These are phyloP conservation scores for Xylaria sp. DNA, from an alignment of 2,329 filamentous ascomycete species.

Conservation along the genomic window DNA sequence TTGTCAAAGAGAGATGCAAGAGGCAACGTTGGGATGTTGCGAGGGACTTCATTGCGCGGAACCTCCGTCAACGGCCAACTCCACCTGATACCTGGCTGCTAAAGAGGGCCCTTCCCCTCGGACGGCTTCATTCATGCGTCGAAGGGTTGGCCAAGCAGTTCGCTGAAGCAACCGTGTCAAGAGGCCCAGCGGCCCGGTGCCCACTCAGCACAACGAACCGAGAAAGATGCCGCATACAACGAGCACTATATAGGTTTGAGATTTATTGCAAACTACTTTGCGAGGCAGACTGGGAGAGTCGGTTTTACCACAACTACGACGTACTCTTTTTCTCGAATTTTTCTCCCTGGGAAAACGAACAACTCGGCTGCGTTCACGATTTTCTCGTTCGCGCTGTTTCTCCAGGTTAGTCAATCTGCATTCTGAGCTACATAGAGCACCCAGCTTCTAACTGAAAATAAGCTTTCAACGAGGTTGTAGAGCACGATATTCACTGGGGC, in stretches of 20 bases:
- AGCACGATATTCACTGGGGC: background rate
- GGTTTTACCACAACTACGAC: background rate
- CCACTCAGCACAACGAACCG: background rate
- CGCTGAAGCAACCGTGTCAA: background rate
- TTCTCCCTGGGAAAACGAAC: background rate
- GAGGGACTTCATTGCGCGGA: background rate
- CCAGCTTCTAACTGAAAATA: background rate
- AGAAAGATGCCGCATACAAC: slow-evolving; percentile 18
- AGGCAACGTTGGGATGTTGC: background rate
- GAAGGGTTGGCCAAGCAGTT: slow-evolving; percentile 5
- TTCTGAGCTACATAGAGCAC: background rate
- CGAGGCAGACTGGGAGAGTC: background rate
- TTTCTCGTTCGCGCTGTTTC: background rate
- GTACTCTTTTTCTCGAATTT: background rate
- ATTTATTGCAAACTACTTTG: slow-evolving; percentile 13
- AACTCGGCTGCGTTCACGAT: background rate
- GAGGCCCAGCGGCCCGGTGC: background rate
- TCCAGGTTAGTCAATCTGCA: background rate
- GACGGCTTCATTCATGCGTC: slow-evolving; percentile 11
- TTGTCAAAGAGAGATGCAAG: too few species aligned
- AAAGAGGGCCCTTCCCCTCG: slow-evolving; percentile 3
- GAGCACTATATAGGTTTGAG: slow-evolving; percentile 21
- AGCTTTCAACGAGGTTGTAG: background rate
- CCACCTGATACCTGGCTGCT: slow-evolving; percentile 4
- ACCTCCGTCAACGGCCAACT: background rate